A percentile compares a stretch with the other conserved stretches of the same genome.
Evolutionary conservation across 2,329 filamentous ascomycete genomes (phyloP).

Genomic region (Pleoardoris graminearum): DNA sequence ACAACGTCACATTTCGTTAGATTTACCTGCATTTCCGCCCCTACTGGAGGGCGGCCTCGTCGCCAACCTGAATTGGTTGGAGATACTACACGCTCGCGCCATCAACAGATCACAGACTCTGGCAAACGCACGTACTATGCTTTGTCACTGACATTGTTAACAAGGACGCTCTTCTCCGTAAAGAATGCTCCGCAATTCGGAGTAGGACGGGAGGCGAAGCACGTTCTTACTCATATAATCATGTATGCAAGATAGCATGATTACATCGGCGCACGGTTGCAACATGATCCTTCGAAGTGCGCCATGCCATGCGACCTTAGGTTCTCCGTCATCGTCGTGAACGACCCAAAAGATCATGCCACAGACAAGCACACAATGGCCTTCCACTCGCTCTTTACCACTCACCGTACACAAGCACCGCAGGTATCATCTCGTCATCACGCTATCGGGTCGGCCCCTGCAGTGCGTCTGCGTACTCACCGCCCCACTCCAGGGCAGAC

Average conservation of each 20-base stretch:
- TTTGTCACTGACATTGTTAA: not conserved
- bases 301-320: constrained; percentile 1
- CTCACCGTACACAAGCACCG: not conserved
- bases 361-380: too few relatives aligned
- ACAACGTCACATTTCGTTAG: not conserved
- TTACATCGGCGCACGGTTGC: constrained; percentile 15
- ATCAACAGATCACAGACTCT: not conserved
- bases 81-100: too few relatives aligned
- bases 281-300: not conserved
- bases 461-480: constrained; percentile 11
- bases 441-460: constrained; percentile 12
- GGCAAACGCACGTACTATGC: too few relatives aligned
- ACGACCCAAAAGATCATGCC: too few relatives aligned
- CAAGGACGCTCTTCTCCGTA: not conserved
- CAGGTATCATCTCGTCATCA: constrained; percentile 19
- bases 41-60: not conserved
- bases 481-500: constrained; percentile 6
- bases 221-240: constrained; percentile 1
- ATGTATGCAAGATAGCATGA: constrained; percentile 14
- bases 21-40: not conserved
- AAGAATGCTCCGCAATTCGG: constrained; percentile 4
- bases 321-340: too few relatives aligned
- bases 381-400: too few relatives aligned
- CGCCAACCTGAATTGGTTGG: not conserved
- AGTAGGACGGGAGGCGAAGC: constrained; percentile 1